Percentiles rank a stretch among this genome's conserved stretches.
These are phyloP conservation scores for Fonsecaea nubica DNA, from an alignment of 2,329 filamentous ascomycete species.

Conservation along the genomic window DNA sequence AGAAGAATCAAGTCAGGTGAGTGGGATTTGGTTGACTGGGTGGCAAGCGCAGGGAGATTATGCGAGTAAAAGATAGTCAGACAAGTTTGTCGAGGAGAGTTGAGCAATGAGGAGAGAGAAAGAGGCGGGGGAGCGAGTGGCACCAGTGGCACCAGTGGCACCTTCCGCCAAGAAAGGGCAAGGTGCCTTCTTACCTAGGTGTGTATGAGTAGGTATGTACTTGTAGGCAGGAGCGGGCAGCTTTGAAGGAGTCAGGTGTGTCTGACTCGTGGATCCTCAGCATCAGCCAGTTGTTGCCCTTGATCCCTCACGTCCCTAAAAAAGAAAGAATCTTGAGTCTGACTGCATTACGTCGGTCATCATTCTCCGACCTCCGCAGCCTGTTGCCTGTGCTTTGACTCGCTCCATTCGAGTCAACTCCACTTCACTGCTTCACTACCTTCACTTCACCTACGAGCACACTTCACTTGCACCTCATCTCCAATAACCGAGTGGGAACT, in stretches of 20 bases:
- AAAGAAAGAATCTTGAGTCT: neutral
- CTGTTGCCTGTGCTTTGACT: neutral
- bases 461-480: neutral
- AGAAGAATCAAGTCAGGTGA: neutral
- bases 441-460: neutral
- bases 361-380: neutral
- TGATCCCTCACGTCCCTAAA: too few relatives aligned
- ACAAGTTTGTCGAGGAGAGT: neutral
- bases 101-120: neutral
- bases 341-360: neutral
- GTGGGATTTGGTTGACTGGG: conserved; percentile 5
- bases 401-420: conserved; percentile 3
- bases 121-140: neutral
- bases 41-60: neutral
- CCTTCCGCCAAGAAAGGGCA: too few relatives aligned
- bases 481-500: neutral
- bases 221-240: neutral
- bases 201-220: too few relatives aligned
- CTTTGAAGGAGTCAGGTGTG: neutral
- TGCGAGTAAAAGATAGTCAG: neutral
- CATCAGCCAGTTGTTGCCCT: too few relatives aligned
- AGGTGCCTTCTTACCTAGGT: too few relatives aligned
- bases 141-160: too few relatives aligned
- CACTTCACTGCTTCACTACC: neutral
- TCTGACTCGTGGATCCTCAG: neutral